Evolutionary conservation across 106 monocot genomes (phyloP), one percentile per base, ranked within the genome.

Genomic region (Dioscorea alata): DNA sequence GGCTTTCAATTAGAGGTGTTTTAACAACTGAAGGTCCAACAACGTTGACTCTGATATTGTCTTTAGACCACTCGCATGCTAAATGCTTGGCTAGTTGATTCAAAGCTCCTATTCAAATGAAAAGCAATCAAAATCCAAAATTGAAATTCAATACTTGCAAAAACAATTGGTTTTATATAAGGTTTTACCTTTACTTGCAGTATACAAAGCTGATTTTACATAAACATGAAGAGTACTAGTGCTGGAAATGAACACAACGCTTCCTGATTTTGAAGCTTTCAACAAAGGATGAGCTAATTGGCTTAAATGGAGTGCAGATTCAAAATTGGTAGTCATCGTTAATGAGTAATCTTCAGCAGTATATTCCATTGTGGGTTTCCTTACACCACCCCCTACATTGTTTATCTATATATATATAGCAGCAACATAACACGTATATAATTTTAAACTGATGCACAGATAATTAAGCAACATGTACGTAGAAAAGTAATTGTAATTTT

Each of bases 301-400:
- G 72, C 76, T 73, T 18, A 82, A 25, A 69, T 82, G 81, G 72
- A 82, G 73, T 21, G 60, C 66, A 1, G 81, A 73, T 54, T 82
- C 81, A 6, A 77, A 59, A 64, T 82, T 82, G 42, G 71, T 72
- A 13, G 73, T 33, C 76, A 82, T 73, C 6, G 48, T 0, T 1
- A 33, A 24, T 0, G 57, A 60, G 22, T 49, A 66, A 13, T 70
- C 74, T 50, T 69, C 74, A 8, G 8, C 9, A 7, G 80, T 80
- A 18, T 52, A 59, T 8, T 64, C 54, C 16, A 10, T 9, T 0
- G 56, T 24, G 9, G 67, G 63, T 18, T 69, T 79, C 8, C 0
- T 0, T 0, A 51, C 0, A 1, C 20, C 68, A 7, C 34, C 49
- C 8, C 69, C 79, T 56, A 34, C 79, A 4, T 79, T 79, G 12